phyloP scores from a whole-genome alignment of 768 basidiomycete genomes.

The Boletus coccyginus region DNA sequence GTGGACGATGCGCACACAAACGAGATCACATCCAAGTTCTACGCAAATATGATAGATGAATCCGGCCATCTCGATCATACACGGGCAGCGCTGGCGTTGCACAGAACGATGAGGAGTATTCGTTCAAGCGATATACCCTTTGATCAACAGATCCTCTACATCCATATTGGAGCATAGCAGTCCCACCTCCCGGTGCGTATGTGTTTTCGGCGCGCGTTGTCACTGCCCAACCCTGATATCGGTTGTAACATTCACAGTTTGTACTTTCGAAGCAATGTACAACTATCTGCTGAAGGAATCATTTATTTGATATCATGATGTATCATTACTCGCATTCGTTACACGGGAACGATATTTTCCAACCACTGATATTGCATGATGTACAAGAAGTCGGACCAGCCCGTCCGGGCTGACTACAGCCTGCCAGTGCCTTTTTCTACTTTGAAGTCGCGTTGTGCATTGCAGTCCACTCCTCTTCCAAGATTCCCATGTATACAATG shows the following conservation, averaged over 20 bases:
- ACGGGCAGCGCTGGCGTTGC: not conserved
- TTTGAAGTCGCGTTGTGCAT: not conserved
- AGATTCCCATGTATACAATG: constrained; percentile 31
- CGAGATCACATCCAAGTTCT: not conserved
- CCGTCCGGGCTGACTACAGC: too few species aligned
- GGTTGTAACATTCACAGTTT: too few species aligned
- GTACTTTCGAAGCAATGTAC: too few species aligned
- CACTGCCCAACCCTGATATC: too few species aligned
- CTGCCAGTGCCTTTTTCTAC: not conserved
- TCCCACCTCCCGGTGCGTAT: too few species aligned
- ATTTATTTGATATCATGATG: too few species aligned
- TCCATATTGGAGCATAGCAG: not conserved
- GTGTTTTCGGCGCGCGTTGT: too few species aligned
- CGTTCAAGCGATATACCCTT: not conserved
- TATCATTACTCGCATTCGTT: too few species aligned
- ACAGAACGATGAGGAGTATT: not conserved
- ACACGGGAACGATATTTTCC: too few species aligned
- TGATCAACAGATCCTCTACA: constrained; percentile 1
- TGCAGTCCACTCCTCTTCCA: constrained; percentile 32
- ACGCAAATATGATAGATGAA: not conserved
- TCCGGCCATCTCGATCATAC: not conserved
- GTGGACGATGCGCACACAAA: constrained; percentile 6
- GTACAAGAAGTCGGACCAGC: too few species aligned
- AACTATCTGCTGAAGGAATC: too few species aligned
- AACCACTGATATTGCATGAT: too few species aligned